Evolutionary conservation across 176 grass and related monocot species (phyloP).

Genomic region (Eleusine coracana): DNA sequence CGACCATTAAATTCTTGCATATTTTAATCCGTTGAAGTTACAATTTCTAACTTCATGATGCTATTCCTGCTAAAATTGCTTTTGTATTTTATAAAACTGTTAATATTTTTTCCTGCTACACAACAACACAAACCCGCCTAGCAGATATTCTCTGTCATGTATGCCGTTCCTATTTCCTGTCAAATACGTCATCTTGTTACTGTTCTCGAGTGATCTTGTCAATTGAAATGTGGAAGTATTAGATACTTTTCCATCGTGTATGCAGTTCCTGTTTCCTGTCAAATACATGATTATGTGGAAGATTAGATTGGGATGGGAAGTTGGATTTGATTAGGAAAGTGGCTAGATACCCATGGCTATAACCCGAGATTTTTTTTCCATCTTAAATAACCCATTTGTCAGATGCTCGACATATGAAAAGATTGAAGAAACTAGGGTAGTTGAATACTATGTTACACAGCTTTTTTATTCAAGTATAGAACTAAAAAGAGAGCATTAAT

Average conservation of each 20-base stretch:
- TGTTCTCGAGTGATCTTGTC: neutral
- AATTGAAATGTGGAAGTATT: neutral
- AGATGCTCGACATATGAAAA: neutral
- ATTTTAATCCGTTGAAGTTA: neutral
- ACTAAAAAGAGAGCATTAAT: neutral
- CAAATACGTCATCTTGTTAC: neutral
- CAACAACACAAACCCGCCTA: neutral
- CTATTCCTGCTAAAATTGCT: neutral
- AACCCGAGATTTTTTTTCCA: no score
- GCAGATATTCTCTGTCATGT: neutral
- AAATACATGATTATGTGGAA: no score
- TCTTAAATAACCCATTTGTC: neutral
- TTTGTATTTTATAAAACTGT: neutral
- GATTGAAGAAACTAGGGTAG: no score
- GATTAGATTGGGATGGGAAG: no score
- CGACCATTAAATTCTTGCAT: neutral
- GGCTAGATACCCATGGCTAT: no score
- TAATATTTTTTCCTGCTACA: neutral
- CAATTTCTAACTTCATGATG: neutral
- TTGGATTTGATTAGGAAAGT: no score
- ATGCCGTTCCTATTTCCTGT: neutral
- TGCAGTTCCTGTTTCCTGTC: no score
- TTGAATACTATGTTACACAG: neutral
- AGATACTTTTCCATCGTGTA: no score
- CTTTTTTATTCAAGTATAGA: neutral